These are phyloP conservation scores for Taxillus chinensis DNA, from an alignment of 164 flowering plant species.

Conservation along the genomic window DNA sequence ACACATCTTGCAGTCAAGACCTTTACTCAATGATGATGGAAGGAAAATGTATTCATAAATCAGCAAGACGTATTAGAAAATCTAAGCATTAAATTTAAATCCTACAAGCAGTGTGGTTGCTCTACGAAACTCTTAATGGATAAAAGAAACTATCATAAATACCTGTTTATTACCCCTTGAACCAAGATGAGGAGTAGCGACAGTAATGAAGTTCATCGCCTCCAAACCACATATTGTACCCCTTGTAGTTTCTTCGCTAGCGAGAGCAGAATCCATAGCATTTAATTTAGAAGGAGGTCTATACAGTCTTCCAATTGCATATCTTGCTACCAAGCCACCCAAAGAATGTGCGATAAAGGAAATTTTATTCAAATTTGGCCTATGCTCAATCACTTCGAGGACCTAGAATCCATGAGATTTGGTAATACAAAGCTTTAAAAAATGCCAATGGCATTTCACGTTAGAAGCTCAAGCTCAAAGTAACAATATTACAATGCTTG, in stretches of 20 bases:
- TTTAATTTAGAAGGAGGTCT: constrained; percentile 28
- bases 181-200: constrained; percentile 98
- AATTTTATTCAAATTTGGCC: constrained; percentile 52
- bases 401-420: constrained; percentile 33
- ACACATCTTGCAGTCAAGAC: no score
- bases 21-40: no score
- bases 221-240: constrained; percentile 81
- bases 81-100: no score
- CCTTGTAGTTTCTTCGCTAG: constrained; percentile 22
- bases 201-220: constrained; percentile 84
- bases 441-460: no score
- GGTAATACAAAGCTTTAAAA: neutral
- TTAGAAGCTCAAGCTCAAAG: no score
- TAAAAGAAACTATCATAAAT: neutral
- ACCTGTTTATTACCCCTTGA: constrained; percentile 98
- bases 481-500: no score
- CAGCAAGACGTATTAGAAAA: no score
- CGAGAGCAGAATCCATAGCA: constrained; percentile 13
- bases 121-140: no score
- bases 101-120: no score
- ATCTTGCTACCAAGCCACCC: constrained; percentile 94
- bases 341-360: constrained; percentile 91
- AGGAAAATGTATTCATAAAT: no score
- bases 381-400: constrained; percentile 48
- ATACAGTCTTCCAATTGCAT: constrained; percentile 80